Conservation (phyloP, 2,329 filamentous ascomycete species). For the Exophiala alcalophila region DNA sequence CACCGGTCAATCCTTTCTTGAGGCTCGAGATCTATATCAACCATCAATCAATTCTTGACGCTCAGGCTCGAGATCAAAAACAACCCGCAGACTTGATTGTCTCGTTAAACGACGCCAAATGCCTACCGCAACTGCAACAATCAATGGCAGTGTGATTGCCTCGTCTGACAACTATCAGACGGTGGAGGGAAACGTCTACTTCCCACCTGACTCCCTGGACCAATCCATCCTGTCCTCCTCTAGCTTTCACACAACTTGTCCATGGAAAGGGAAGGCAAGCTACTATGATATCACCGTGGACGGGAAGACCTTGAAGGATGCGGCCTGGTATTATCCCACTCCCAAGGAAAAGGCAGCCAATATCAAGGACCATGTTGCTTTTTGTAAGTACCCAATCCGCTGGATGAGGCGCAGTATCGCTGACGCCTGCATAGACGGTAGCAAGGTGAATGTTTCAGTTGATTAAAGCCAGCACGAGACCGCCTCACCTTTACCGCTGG, state of each 20-base stretch:
- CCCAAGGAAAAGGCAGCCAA: conserved; percentile 49
- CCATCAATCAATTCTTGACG: no score
- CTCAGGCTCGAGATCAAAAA: no score
- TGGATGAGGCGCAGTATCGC: background rate
- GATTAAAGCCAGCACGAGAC: no score
- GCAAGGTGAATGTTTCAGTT: conserved; percentile 15
- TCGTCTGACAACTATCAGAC: conserved; percentile 52
- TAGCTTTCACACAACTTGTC: conserved; percentile 50
- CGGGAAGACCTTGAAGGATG: conserved; percentile 50
- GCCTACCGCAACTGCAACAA: conserved; percentile 45
- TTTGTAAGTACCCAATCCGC: conserved; percentile 46
- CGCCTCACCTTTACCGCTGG: no score
- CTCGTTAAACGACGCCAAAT: conserved; percentile 32
- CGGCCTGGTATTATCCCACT: conserved; percentile 59
- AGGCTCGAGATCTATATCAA: no score
- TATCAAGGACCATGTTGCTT: conserved; percentile 57
- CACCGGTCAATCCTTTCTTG: no score
- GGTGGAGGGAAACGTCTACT: conserved; percentile 60
- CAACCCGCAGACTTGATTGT: no score
- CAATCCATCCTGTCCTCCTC: conserved; percentile 46
- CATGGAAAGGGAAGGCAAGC: conserved; percentile 57
- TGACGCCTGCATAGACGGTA: conserved; percentile 12
- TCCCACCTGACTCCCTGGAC: conserved; percentile 47
- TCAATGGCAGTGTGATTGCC: conserved; percentile 52
- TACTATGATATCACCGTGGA: conserved; percentile 56